phyloP scores from a whole-genome alignment of 495 filamentous ascomycete genomes.

The Xylaria acuta region DNA sequence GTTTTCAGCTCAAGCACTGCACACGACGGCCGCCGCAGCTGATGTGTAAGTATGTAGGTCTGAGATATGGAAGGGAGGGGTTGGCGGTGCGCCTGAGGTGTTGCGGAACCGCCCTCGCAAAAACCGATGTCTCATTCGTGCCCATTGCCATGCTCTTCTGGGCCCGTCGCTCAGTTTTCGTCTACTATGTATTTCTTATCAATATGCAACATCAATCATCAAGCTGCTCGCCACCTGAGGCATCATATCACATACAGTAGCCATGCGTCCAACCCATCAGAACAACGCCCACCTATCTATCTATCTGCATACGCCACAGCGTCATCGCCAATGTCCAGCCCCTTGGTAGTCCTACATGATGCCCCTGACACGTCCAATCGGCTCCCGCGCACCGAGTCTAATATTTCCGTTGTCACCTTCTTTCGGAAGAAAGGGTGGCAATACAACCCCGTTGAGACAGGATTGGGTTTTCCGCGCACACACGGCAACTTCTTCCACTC shows the following conservation, averaged over 20 bases:
- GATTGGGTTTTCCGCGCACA: not conserved
- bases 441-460: constrained; percentile 6
- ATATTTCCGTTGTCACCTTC: constrained; percentile 9
- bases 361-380: constrained; percentile 5
- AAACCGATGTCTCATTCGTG: constrained; percentile 1
- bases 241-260: not conserved
- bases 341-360: constrained; percentile 16
- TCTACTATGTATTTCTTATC: not conserved
- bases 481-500: not conserved
- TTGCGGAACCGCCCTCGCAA: not conserved
- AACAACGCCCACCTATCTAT: constrained; percentile 11
- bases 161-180: not conserved
- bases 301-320: constrained; percentile 10
- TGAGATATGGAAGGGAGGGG: not conserved
- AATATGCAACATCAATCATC: not conserved
- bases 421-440: constrained; percentile 18
- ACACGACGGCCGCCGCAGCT: not conserved
- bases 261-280: constrained; percentile 15
- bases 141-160: not conserved
- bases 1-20: constrained; percentile 6
- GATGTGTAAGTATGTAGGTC: not conserved
- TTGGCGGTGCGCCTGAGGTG: not conserved
- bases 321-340: constrained; percentile 1
- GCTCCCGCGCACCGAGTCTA: not conserved
- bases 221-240: not conserved